Evolutionary conservation across 225 moss, liverwort and hornwort genomes (phyloP).

Genomic region (Sphagnum tenellum): DNA sequence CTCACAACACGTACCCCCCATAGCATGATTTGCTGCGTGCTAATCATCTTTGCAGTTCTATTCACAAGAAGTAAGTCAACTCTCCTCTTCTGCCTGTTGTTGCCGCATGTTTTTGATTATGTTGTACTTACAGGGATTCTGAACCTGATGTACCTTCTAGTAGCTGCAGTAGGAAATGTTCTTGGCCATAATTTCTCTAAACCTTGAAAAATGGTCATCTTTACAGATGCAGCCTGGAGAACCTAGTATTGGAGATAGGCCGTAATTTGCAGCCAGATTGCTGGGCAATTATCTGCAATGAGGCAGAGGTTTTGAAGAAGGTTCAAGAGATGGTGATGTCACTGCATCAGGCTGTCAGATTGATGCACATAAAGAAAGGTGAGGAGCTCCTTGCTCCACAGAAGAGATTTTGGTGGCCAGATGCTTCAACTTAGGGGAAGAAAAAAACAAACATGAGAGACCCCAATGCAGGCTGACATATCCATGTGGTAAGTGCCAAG

Average conservation of each 20-base stretch:
- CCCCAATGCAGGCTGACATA: too few relatives aligned
- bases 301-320: slow-evolving; percentile 19
- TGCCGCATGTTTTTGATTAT: background rate
- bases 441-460: too few relatives aligned
- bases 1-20: slow-evolving; percentile 80
- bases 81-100: background rate
- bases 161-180: background rate
- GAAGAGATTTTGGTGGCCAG: slow-evolving; percentile 46
- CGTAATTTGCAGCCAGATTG: slow-evolving; percentile 67
- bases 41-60: slow-evolving; percentile 45
- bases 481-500: too few relatives aligned
- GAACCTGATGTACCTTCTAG: too few relatives aligned
- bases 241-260: slow-evolving; percentile 66
- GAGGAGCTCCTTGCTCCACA: slow-evolving; percentile 45
- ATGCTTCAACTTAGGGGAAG: slow-evolving; percentile 5
- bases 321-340: slow-evolving; percentile 36
- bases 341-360: slow-evolving; percentile 32
- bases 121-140: background rate
- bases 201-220: background rate
- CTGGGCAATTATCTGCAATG: slow-evolving; percentile 76
- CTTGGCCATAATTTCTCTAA: background rate
- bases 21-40: slow-evolving; percentile 71
- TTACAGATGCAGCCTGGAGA: slow-evolving; percentile 44
- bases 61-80: slow-evolving; percentile 29
- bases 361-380: slow-evolving; percentile 18